A percentile compares a stretch with the other conserved stretches of the same genome.
Conservation (phyloP, 108 stramenopile genomes). For the Parmales sp. region DNA sequence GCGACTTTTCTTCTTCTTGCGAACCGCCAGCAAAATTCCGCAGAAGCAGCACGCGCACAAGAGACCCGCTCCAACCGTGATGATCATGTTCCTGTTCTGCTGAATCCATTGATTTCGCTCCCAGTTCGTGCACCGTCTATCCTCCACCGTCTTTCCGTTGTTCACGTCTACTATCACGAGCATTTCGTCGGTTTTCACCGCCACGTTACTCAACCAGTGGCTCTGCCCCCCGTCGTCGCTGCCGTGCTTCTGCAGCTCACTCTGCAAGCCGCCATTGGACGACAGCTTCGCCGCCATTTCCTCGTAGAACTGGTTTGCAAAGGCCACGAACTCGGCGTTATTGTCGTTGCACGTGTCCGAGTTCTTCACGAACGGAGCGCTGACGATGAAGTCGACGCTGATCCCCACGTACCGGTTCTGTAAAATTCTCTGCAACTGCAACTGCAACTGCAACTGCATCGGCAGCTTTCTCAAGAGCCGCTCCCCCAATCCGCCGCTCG, state of each 20-base stretch:
- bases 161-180: no score
- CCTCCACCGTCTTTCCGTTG: neutral
- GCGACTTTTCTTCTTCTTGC: no score
- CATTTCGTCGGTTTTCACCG: no score
- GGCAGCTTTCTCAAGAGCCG: no score
- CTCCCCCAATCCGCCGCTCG: no score
- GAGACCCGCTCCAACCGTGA: neutral
- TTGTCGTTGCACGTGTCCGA: neutral
- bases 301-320: no score
- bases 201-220: neutral
- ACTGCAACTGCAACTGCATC: no score
- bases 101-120: neutral
- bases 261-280: neutral
- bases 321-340: neutral
- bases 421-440: neutral
- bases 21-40: no score
- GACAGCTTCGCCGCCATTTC: neutral
- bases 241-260: neutral
- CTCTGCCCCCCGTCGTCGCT: neutral
- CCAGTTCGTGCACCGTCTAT: slow-evolving; percentile 2
- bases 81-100: neutral
- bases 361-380: neutral
- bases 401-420: neutral
- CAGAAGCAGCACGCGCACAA: neutral
- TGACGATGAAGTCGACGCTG: neutral